Percentiles rank a stretch among this genome's conserved stretches.
phyloP scores from a whole-genome alignment of 108 stramenopile species.

The Aurantiochytrium sp. region DNA sequence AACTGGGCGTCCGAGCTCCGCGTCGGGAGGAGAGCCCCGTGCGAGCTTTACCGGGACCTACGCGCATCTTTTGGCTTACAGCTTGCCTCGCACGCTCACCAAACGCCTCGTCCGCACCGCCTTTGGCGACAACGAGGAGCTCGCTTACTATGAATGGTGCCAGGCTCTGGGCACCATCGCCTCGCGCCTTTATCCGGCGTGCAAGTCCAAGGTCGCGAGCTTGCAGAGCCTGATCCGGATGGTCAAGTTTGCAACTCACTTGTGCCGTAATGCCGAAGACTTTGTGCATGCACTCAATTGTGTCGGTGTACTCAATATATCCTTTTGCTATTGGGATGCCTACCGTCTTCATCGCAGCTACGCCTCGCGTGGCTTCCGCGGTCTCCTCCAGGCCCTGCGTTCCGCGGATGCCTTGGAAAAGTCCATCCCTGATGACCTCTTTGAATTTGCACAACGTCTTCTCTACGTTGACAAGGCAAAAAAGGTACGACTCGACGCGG shows the following conservation, averaged over 20 bases:
- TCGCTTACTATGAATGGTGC: not conserved
- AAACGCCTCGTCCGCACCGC: not conserved
- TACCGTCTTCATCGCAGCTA: not conserved
- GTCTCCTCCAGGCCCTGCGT: not conserved
- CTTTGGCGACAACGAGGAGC: not conserved
- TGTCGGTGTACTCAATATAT: not conserved
- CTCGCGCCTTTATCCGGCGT: not conserved
- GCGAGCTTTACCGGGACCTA: not conserved
- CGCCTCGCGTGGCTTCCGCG: not conserved
- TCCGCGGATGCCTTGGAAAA: not conserved
- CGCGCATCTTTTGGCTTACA: not conserved
- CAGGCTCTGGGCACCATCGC: not conserved
- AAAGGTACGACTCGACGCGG: not conserved
- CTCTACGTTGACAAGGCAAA: not conserved
- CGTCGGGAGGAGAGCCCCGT: not conserved
- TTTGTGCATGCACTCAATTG: not conserved
- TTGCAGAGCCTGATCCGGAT: not conserved
- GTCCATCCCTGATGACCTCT: not conserved
- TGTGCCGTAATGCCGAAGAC: not conserved
- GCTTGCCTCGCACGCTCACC: not conserved
- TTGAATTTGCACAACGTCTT: not conserved
- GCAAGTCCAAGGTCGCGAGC: not conserved
- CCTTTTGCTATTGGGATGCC: conserved; percentile 16
- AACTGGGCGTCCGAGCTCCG: too few species aligned
- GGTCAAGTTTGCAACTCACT: not conserved